Percentiles rank a stretch among this genome's conserved stretches.
Conservation (phyloP, 257 asterid genomes). For the Forsythia suspensa region DNA sequence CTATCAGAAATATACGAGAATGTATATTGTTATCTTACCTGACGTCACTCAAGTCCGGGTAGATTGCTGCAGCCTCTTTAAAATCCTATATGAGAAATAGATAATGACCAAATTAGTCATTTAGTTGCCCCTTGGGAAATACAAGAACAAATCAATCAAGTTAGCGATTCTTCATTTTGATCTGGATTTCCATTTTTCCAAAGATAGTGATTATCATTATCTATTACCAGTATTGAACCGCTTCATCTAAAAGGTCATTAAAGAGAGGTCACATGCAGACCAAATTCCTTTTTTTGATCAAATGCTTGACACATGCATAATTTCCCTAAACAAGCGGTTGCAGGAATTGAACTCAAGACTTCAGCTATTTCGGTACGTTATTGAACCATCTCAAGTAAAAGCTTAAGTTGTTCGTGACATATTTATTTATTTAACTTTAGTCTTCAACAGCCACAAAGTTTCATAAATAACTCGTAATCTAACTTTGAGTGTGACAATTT, state of each 20-base stretch:
- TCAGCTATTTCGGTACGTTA: neutral
- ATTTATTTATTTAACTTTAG: neutral
- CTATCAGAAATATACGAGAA: neutral
- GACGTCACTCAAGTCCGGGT: constrained; percentile 79
- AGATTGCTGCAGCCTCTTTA: constrained; percentile 72
- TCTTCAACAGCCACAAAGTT: neutral
- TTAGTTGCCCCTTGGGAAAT: neutral
- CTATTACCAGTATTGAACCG: neutral
- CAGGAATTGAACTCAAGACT: neutral
- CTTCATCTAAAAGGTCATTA: neutral
- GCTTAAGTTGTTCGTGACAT: neutral
- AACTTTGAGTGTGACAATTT: neutral
- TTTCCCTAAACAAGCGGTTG: neutral
- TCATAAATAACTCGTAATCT: neutral
- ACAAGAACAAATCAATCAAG: neutral
- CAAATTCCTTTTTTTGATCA: neutral
- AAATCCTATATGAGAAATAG: constrained; percentile 57
- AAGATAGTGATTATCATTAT: neutral
- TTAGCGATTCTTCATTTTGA: neutral
- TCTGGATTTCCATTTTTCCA: neutral
- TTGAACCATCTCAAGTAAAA: neutral
- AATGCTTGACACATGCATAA: neutral
- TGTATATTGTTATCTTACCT: constrained; percentile 36
- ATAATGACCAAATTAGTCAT: neutral
- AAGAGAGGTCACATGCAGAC: neutral